phyloP scores from a whole-genome alignment of 140 eudicot genomes.

The Bidens hawaiensis region DNA sequence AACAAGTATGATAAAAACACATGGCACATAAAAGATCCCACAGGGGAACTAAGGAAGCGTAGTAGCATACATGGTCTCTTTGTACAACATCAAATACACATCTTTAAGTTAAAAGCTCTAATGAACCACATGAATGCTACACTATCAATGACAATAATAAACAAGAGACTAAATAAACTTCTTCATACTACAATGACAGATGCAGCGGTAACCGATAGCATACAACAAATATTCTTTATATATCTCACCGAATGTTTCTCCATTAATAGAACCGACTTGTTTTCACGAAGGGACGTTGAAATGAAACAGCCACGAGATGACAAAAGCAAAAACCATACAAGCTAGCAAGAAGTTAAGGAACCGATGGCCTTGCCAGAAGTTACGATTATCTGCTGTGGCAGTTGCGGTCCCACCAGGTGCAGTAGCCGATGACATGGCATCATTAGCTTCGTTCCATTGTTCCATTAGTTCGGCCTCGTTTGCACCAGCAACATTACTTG shows the following conservation, averaged over 20 bases:
- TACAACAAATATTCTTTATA: not conserved
- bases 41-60: too few relatives aligned
- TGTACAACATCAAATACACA: slow-evolving; percentile 20
- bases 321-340: slow-evolving; percentile 98
- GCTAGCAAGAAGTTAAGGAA: slow-evolving; percentile 90
- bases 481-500: slow-evolving; percentile 71
- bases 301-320: slow-evolving; percentile 91
- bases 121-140: slow-evolving; percentile 21
- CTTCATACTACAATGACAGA: slow-evolving; percentile 9
- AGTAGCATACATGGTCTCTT: not conserved
- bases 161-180: slow-evolving; percentile 6
- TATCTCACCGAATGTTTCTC: not conserved
- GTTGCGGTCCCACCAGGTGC: slow-evolving; percentile 29
- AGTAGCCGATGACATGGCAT: slow-evolving; percentile 40
- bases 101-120: slow-evolving; percentile 24
- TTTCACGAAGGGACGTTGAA: slow-evolving; percentile 75
- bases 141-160: slow-evolving; percentile 4
- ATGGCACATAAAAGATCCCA: too few relatives aligned
- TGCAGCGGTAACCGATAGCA: slow-evolving; percentile 1
- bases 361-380: slow-evolving; percentile 90
- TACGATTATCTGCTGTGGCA: slow-evolving; percentile 43
- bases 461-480: slow-evolving; percentile 58
- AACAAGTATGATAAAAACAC: not conserved
- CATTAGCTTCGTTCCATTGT: slow-evolving; percentile 74
- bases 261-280: slow-evolving; percentile 1